These are phyloP conservation scores for Cystobasidiaceae sp. DNA, from an alignment of 1,284 basidiomycete genomes.

Conservation along the genomic window DNA sequence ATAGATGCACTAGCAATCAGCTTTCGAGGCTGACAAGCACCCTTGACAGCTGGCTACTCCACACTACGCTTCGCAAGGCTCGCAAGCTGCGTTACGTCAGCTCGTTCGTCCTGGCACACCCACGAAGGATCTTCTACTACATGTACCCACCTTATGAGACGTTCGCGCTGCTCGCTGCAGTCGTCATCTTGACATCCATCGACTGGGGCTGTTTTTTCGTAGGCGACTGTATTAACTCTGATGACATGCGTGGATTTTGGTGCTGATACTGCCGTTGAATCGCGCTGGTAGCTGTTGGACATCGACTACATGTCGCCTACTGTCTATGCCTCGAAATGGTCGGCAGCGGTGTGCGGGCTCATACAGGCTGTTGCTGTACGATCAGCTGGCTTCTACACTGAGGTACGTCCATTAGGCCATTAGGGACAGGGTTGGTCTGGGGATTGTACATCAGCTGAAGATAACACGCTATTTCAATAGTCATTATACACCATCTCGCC, in stretches of 20 bases:
- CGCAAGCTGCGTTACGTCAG: slow-evolving; percentile 63
- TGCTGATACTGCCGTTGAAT: slow-evolving; percentile 67
- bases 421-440: too few relatives aligned
- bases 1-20: too few relatives aligned
- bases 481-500: slow-evolving; percentile 15
- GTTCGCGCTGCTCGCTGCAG: slow-evolving; percentile 2
- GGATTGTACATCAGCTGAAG: neutral
- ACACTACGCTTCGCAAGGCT: slow-evolving; percentile 53
- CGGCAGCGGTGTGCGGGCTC: slow-evolving; percentile 56
- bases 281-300: slow-evolving; percentile 30
- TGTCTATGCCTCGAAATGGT: slow-evolving; percentile 83
- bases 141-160: slow-evolving; percentile 70
- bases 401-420: slow-evolving; percentile 60
- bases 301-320: slow-evolving; percentile 48
- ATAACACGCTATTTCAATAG: slow-evolving; percentile 51
- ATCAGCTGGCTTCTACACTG: slow-evolving; percentile 46
- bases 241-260: slow-evolving; percentile 66
- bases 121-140: slow-evolving; percentile 84
- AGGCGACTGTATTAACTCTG: slow-evolving; percentile 53
- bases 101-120: slow-evolving; percentile 88
- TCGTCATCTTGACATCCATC: slow-evolving; percentile 53
- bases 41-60: neutral
- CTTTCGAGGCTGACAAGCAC: neutral
- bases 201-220: slow-evolving; percentile 87
- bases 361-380: slow-evolving; percentile 16